Conservation (phyloP, 768 basidiomycete genomes). For the Leccinum subgranulosum region DNA sequence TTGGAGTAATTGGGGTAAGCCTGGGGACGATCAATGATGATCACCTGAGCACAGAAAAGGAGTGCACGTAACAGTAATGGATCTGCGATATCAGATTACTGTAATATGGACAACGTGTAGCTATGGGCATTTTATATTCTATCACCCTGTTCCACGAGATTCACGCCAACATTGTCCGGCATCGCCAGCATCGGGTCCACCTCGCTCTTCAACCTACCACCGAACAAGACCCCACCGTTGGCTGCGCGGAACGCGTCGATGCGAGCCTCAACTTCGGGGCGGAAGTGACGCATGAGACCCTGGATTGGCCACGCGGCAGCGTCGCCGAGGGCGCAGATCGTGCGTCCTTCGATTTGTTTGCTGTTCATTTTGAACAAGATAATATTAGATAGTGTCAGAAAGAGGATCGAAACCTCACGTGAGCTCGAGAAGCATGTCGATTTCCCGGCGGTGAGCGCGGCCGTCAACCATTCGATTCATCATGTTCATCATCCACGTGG, state of each 20-base stretch:
- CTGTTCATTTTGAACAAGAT: conserved; percentile 36
- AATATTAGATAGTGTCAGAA: not conserved
- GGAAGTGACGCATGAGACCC: conserved; percentile 96
- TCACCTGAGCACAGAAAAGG: no score
- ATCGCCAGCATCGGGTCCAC: conserved; percentile 68
- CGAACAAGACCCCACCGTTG: conserved; percentile 85
- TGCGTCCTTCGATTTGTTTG: conserved; percentile 95
- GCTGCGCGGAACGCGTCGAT: conserved; percentile 72
- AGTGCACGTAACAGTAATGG: no score
- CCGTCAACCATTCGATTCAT: conserved; percentile 97
- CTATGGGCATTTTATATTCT: conserved; percentile 19
- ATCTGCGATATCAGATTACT: not conserved
- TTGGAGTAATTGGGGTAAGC: no score
- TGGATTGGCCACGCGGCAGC: conserved; percentile 99
- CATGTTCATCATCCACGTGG: conserved; percentile 99
- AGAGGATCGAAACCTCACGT: conserved; percentile 52
- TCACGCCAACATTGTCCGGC: conserved; percentile 69
- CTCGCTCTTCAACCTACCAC: conserved; percentile 69
- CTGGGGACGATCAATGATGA: no score
- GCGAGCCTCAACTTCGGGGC: conserved; percentile 89
- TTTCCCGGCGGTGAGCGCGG: conserved; percentile 86
- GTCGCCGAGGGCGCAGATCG: conserved; percentile 95
- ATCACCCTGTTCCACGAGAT: conserved; percentile 41
- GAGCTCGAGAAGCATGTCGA: conserved; percentile 95
- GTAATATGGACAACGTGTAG: not conserved